Base-by-base conservation (phyloP, 2,329 filamentous ascomycete genomes). In the Harringtonia aguacate region DNA sequence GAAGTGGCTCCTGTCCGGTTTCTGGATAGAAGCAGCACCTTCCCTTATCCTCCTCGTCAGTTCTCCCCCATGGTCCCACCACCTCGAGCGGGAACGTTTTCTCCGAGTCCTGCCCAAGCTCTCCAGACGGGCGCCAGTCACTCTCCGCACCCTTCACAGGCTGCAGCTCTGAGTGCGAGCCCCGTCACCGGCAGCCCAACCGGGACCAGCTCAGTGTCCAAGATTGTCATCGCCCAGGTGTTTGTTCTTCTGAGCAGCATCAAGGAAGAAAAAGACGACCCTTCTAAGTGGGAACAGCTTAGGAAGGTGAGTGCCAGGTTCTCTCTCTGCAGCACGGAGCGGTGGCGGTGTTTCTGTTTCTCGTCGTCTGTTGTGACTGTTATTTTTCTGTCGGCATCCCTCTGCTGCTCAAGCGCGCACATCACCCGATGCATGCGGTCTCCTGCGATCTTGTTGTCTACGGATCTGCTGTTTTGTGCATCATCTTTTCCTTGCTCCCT, bases 201-300 rank as follows among this genome's bases (percentile, higher is more conserved):
- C 57, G 73, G 73, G 63, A 70, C 67, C 52, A 77, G 66, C 59
- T 82, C 81, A 59, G 73, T 97, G 56, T 84, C 84, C 49, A 95
- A 94, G 68, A 92, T 98, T 63, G 88, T 92, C 56, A 82, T 95
- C 58, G 88, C 92, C 52, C 92, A 98, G 70, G 81, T 97, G 53
- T 94, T 92, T 67, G 80, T 98, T 52, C 77, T 98, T 46, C 75
- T 98, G 53, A 92, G 89, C 67, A 88, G 87, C 29, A 84, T 97
- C 60, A 95, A 92, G 64, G 88, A 95, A 69, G 90, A 94, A 63
- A 88, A 88, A 67, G 88, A 85, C 58, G 61, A 79, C 60, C 79
- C 82, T 59, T 77, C 78, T 58, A 95, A 94, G 85, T 95, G 86
- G 84, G 87, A 94, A 57, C 89, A 94, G 69, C 83, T 98, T 58